Conservation (phyloP, 2,329 filamentous ascomycete species). For the Apiospora sp. region DNA sequence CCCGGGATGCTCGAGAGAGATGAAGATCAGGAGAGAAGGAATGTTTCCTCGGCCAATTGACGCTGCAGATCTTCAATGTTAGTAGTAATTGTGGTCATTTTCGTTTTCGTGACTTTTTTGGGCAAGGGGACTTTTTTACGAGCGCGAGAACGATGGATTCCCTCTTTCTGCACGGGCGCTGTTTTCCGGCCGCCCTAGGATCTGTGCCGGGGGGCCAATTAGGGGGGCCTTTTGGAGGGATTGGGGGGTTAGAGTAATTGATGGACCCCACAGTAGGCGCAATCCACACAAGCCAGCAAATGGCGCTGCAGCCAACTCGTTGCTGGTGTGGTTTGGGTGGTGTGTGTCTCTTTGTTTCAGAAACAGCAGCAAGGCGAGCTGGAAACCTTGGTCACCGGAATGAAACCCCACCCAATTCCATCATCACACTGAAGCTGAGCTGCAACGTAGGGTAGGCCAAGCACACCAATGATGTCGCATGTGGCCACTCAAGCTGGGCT, state of each 20-base stretch:
- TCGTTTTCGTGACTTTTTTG: not conserved
- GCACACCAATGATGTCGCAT: not conserved
- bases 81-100: not conserved
- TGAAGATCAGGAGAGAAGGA: not conserved
- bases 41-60: conserved; percentile 3
- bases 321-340: not conserved
- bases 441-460: not conserved
- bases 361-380: conserved; percentile 16
- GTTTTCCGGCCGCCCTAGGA: not conserved
- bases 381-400: not conserved
- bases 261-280: not conserved
- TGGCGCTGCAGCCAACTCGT: not conserved
- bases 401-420: conserved; percentile 12
- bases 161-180: not conserved
- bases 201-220: conserved; percentile 14
- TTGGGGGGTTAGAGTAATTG: not conserved
- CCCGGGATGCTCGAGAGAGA: not conserved
- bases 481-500: not conserved
- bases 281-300: not conserved
- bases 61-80: not conserved
- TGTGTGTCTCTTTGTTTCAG: conserved; percentile 12
- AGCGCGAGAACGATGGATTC: not conserved
- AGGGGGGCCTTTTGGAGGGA: not conserved
- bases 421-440: conserved; percentile 13
- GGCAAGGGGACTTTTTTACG: not conserved